Evolutionary conservation across 148 eudicot species (phyloP).

Genomic region (Vaccinium darrowii): DNA sequence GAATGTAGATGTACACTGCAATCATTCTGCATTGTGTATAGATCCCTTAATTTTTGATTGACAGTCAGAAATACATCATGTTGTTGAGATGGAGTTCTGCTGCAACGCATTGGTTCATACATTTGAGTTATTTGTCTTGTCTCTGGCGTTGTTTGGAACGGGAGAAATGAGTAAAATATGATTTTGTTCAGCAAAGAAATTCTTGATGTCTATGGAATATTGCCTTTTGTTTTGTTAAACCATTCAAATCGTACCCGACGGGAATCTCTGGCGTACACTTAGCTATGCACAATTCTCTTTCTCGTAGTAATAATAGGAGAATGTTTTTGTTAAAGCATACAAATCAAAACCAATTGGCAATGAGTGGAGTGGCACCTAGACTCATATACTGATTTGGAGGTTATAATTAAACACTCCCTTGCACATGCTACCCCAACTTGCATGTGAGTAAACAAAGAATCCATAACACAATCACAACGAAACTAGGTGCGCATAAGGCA

Average conservation of each 20-base stretch:
- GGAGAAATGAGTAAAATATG: background rate
- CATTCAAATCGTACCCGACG: background rate
- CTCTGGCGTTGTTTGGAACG: slow-evolving; percentile 4
- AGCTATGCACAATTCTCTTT: background rate
- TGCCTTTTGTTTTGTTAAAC: background rate
- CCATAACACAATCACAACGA: too few species aligned
- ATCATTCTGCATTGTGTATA: background rate
- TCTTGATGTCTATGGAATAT: background rate
- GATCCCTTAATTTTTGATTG: background rate
- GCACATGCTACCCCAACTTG: too few species aligned
- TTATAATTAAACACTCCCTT: too few species aligned
- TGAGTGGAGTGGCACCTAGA: too few species aligned
- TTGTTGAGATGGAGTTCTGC: background rate
- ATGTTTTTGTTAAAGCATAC: background rate
- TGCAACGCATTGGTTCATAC: background rate
- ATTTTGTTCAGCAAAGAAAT: background rate
- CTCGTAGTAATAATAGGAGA: background rate
- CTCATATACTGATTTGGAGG: too few species aligned
- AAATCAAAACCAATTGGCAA: too few species aligned
- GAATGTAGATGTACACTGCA: background rate
- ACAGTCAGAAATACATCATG: background rate
- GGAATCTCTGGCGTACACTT: background rate
- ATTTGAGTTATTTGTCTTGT: background rate
- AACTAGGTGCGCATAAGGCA: too few species aligned
- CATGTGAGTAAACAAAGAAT: too few species aligned